Base-by-base conservation (phyloP, 495 filamentous ascomycete species). In the Saxophila tyrrhenica region DNA sequence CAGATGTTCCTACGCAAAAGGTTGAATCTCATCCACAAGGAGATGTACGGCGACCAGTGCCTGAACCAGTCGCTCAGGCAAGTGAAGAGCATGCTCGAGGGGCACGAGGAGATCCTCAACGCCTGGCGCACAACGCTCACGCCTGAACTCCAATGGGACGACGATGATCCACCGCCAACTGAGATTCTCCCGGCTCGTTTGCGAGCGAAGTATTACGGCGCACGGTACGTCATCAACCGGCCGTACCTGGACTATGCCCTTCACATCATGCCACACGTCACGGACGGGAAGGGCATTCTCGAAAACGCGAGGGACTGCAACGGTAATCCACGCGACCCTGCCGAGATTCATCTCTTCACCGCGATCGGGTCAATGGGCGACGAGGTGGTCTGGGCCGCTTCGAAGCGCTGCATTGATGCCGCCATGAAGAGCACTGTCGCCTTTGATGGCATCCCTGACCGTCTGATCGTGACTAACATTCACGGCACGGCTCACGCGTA, bases 401-500 rank as follows among this genome's bases (percentile, higher is more conserved):
- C 47, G 17, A 48, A 54, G 47, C 70, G 71, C 25, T 81, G 85
- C 48, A 75, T 97, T 32, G 66, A 78, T 21, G 86, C 87, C 8
- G 82, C 92, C 3, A 80, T 92, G n/a, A 68, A 79, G 59, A 95
- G 89, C 65, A 96, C 91, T 0, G 75, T 76, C 54, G 87, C 89
- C 0, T 94, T 97, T 62, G 86, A 95, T 69, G 67, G 69, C 15
- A 62, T 62, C 42, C 43, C 70, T 22, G 75, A 79, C 50, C 79
- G 91, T 3, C 81, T 85, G 23, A 82, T 95, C 29, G 80, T 95
- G 42, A 97, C 91, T 9, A 96, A 95, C 63, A 86, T 95, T 22
- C 94, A 94, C 67, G 90, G 91, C 21, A 97, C 91, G 13, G 85
- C 89, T 58, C 91, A 95, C 76, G 91, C 91, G 89, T 96, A 89